Evolutionary conservation across 139 green algal species (phyloP), one percentile per base, ranked within the genome.

Genomic region (Chlorella sp.): DNA sequence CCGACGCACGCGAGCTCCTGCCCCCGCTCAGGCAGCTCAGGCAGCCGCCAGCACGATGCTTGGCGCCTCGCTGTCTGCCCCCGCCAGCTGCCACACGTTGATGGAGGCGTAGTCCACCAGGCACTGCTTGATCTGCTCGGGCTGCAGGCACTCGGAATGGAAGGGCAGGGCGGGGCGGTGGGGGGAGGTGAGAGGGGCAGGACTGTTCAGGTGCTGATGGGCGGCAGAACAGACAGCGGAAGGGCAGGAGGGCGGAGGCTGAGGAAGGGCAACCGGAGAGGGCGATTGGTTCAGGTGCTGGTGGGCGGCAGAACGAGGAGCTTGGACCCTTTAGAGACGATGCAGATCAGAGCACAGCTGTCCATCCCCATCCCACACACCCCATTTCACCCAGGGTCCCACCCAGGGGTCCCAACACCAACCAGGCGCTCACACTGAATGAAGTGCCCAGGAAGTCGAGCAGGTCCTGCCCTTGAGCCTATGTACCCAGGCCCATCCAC

Each of bases 51-150:
- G 86, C 42, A 42, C 30, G 53, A 90, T 90, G 78, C 42, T 37
- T 39, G 87, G 87, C 0, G 78, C 37, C 5, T 86, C 87, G 78
- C 32, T 71, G 37, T 90, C 87, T 12, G 78, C 60, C 30, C 78
- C 87, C 34, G 90, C 86, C 85, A 93, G 60, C 85, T 92, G 88
- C 91, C 91, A 93, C n/a, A 93, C 91, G 48, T 91, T 91, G 79
- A 93, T 93, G 88, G 88, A 92, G 53, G 91, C 91, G 60, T 93
- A 93, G 85, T 93, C 91, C 86, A 89, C 71, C 79, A 93, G 73
- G 85, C 91, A 93, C 88, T 93, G 91, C 53, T 79, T 61, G 66
- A 93, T 93, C 68, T 92, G 91, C 68, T 93, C 91, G n/a, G 91
- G 91, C 89, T 93, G 89, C 89, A 88, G 42, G 39, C 57, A 21